Base-by-base conservation (phyloP, 352 stramenopile genomes). In the Albugo candida region DNA sequence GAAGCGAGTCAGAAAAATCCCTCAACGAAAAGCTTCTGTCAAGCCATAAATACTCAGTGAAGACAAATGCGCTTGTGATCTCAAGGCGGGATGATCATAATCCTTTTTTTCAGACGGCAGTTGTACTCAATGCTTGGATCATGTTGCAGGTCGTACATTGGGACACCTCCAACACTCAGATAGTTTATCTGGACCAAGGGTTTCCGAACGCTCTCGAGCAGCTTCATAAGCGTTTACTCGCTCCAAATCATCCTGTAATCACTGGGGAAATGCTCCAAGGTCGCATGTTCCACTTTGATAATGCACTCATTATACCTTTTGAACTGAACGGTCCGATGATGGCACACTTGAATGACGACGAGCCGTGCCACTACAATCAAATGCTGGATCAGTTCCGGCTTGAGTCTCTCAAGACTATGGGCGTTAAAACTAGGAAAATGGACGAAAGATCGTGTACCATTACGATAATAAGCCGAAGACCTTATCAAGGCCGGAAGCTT, bases 331-430 rank as follows among this genome's bases (percentile, higher is more conserved):
- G 74, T 0, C 67, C 69, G 0, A 68, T 83, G 58, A 82, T 83
- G 64, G 60, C 79, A 51, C 74, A 86, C 39, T 45, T 86, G 36
- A 55, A 86, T 46, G 55, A 83, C 36, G 46, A 60, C 6, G 67
- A 86, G 41, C 65, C 68, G 35, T 86, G 74, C 46, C 54, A 56
- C 24, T 53, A 65, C 12, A 81, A 64, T 21, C 45, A 68, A 39
- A n/a, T 86, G 21, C 46, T 83, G 31, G 52, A 49, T 5, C 48
- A 61, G 1, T 86, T 86, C 45, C 71, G 71, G 1, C 40, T 56
- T 47, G 48, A 1, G 38, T 56, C 27, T 40, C 58, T 24, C 43
- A 37, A 10, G 31, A 42, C 44, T 1, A 14, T 63, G 49, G 38
- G 53, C 2, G 60, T 55, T 11, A 17, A 41, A 20, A 36, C 6